Conservation (phyloP, 768 basidiomycete genomes). For the Amanita phalloides region DNA sequence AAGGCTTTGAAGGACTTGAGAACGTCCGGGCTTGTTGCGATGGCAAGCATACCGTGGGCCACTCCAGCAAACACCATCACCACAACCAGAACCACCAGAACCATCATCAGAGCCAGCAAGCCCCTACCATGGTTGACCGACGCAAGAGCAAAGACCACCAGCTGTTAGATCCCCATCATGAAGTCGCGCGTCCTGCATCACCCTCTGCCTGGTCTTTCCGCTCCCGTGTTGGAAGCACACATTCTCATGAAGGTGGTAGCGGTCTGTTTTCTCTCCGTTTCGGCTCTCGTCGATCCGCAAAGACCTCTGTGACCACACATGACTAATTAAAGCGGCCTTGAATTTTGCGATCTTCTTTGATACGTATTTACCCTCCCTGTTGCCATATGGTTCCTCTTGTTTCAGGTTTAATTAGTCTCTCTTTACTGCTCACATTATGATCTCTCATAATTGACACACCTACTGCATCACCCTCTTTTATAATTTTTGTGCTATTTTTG, state of each 20-base stretch:
- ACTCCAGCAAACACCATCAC: conserved; percentile 40
- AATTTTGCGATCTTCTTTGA: conserved; percentile 11
- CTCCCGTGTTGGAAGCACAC: conserved; percentile 64
- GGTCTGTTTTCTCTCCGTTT: conserved; percentile 68
- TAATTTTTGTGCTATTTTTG: conserved; percentile 6
- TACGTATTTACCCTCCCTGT: conserved; percentile 14
- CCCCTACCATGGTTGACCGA: conserved; percentile 21
- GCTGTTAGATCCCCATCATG: conserved; percentile 35
- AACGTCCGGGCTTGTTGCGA: conserved; percentile 92
- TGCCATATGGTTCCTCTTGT: conserved; percentile 2
- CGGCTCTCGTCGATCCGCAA: conserved; percentile 53
- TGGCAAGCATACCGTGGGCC: conserved; percentile 77
- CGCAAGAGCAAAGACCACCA: conserved; percentile 33
- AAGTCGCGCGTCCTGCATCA: conserved; percentile 52
- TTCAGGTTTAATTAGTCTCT: conserved; percentile 2
- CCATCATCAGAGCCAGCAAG: conserved; percentile 12
- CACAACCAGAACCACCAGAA: conserved; percentile 47
- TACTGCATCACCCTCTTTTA: conserved; percentile 5
- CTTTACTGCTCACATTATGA: conserved; percentile 2
- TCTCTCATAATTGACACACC: conserved; percentile 3
- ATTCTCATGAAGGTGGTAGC: conserved; percentile 52
- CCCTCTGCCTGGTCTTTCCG: conserved; percentile 77
- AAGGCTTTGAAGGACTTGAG: conserved; percentile 86
- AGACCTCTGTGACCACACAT: conserved; percentile 26
- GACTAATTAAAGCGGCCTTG: conserved; percentile 13